phyloP scores from a whole-genome alignment of 2,329 filamentous ascomycete species.

The Beauveria sp. region DNA sequence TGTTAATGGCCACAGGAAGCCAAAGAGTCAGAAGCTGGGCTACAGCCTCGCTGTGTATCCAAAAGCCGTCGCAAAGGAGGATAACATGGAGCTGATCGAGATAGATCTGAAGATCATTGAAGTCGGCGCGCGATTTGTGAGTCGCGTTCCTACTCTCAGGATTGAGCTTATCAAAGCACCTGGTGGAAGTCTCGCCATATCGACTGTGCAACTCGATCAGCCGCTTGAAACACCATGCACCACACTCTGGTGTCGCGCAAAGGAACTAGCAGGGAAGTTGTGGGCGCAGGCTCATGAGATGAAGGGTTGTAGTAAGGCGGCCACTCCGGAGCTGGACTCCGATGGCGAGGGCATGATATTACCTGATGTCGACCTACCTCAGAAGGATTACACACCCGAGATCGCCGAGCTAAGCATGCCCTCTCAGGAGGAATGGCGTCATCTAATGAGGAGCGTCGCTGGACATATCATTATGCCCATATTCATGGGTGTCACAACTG shows the following conservation, averaged over 20 bases:
- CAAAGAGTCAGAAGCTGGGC: conserved; percentile 35
- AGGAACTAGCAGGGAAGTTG: conserved; percentile 26
- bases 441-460: conserved; percentile 47
- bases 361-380: neutral
- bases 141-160: conserved; percentile 46
- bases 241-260: conserved; percentile 45
- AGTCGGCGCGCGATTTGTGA: conserved; percentile 48
- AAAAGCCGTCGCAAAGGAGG: conserved; percentile 39
- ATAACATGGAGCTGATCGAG: conserved; percentile 43
- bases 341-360: neutral
- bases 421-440: conserved; percentile 7
- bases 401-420: neutral
- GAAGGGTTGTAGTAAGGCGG: conserved; percentile 14
- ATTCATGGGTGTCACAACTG: conserved; percentile 60
- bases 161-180: conserved; percentile 56
- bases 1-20: conserved; percentile 30
- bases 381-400: neutral
- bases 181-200: conserved; percentile 47
- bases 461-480: conserved; percentile 59
- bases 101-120: conserved; percentile 53
- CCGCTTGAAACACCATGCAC: conserved; percentile 25
- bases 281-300: conserved; percentile 10
- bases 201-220: conserved; percentile 33
- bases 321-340: neutral
- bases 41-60: conserved; percentile 39